Evolutionary conservation across 2,329 filamentous ascomycete genomes (phyloP).

Genomic region (Herpotrichia juniperi): DNA sequence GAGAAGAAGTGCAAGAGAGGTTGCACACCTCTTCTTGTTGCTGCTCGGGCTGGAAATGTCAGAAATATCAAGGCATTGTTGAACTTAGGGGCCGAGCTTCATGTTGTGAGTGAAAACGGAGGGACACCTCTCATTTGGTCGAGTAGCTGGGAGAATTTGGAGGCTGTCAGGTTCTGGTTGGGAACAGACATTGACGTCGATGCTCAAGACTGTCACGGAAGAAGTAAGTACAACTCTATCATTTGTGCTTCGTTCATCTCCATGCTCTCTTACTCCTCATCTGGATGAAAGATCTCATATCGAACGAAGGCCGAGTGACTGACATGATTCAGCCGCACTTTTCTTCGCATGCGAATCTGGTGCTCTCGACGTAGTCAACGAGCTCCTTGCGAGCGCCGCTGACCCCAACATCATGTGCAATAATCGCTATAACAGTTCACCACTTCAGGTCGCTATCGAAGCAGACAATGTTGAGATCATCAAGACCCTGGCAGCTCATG

Average conservation of each 20-base stretch:
- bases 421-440: constrained; percentile 13
- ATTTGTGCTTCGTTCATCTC: not conserved
- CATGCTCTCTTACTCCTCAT: not conserved
- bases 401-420: constrained; percentile 17
- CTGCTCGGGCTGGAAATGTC: constrained; percentile 22
- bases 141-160: constrained; percentile 15
- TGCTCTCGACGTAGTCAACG: constrained; percentile 15
- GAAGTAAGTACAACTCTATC: constrained; percentile 16
- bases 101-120: constrained; percentile 15
- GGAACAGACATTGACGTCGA: constrained; percentile 19
- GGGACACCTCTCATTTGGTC: constrained; percentile 24
- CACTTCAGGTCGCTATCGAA: constrained; percentile 21
- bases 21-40: constrained; percentile 26
- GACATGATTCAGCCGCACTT: constrained; percentile 16
- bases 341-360: constrained; percentile 20
- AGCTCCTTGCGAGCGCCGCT: constrained; percentile 23
- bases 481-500: constrained; percentile 14
- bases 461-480: constrained; percentile 16
- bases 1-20: constrained; percentile 17
- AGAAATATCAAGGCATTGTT: constrained; percentile 21
- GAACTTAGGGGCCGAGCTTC: constrained; percentile 23
- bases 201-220: constrained; percentile 11
- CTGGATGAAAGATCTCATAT: not conserved
- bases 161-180: constrained; percentile 21
- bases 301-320: not conserved